Evolutionary conservation across 768 basidiomycete genomes (phyloP), one percentile per base, ranked within the genome.

Genomic region (Auricularia cornea): DNA sequence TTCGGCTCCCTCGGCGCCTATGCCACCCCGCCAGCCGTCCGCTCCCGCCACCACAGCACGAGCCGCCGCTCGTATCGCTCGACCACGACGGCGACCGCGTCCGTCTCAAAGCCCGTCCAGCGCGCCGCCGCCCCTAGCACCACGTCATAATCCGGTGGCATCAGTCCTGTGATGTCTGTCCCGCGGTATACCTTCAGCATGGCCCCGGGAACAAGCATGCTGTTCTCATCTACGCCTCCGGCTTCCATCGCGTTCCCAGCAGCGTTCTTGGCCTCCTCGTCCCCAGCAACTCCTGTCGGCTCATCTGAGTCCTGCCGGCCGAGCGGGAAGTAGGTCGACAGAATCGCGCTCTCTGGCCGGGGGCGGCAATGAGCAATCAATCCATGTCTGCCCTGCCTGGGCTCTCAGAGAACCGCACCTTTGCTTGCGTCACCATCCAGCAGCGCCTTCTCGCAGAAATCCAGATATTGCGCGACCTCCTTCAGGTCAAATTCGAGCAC

Each of bases 1-100:
- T 14, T 38, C 35, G 35, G 35, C 35, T 38, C 10, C n/a, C 35
- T 38, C 35, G 35, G 35, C 35, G 35, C 35, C 35, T 38, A 38
- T 38, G 35, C 44, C 16, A 6, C 44, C 10, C 20, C 16, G 44
- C 44, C 44, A 20, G 44, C 10, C 44, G 44, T 16, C 60, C 61
- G 57, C 51, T 68, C 20, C 35, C 71, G 73, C 80, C 78, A 79
- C 82, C 84, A 83, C 61, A 79, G 74, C 66, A 75, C 68, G 38
- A 93, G 65, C 59, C 89, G 76, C 65, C 83, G 76, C 74, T 94
- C 93, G 62, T 84, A 86, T 60, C 75, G 73, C 72, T 88, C 87
- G 31, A 92, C 77, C 18, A 89, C 79, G 11, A 71, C 73, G 2
- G 77, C 72, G 52, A 95, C 51, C 64, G 83, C 80, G 60, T 82